Conservation (phyloP, 2,329 filamentous ascomycete genomes). For the Ophiocordyceps camponoti-floridani region DNA sequence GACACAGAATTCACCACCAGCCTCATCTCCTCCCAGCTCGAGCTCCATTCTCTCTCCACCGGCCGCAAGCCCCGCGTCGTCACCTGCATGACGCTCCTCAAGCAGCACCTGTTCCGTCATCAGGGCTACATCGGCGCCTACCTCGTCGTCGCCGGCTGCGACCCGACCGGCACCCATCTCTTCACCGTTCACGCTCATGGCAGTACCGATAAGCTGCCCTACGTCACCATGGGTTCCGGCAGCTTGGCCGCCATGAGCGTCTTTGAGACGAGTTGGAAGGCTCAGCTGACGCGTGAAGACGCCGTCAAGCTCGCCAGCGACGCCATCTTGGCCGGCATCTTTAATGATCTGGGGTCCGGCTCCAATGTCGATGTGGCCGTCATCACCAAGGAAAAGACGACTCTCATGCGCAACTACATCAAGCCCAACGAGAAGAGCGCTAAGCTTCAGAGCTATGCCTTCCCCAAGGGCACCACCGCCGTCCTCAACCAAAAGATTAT, state of each 20-base stretch:
- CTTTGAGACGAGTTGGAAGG: conserved; percentile 93
- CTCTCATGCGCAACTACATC: conserved; percentile 79
- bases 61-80: conserved; percentile 94
- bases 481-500: conserved; percentile 94
- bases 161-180: conserved; percentile 85
- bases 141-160: conserved; percentile 88
- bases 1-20: conserved; percentile 99
- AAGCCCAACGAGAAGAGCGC: conserved; percentile 78
- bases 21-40: conserved; percentile 95
- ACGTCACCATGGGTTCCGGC: conserved; percentile 97
- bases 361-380: conserved; percentile 95
- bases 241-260: conserved; percentile 94
- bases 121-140: conserved; percentile 97
- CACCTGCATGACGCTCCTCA: conserved; percentile 98
- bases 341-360: conserved; percentile 92
- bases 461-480: conserved; percentile 81
- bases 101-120: conserved; percentile 97
- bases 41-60: conserved; percentile 90
- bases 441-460: conserved; percentile 89
- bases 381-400: conserved; percentile 91
- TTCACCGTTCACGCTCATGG: conserved; percentile 99
- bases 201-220: conserved; percentile 94
- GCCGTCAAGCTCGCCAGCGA: conserved; percentile 71
- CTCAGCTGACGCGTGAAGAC: conserved; percentile 54
- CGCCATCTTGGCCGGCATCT: conserved; percentile 91